Evolutionary conservation across 192 early-diverging fungal species (phyloP).

Genomic region (Diversispora epigaea): DNA sequence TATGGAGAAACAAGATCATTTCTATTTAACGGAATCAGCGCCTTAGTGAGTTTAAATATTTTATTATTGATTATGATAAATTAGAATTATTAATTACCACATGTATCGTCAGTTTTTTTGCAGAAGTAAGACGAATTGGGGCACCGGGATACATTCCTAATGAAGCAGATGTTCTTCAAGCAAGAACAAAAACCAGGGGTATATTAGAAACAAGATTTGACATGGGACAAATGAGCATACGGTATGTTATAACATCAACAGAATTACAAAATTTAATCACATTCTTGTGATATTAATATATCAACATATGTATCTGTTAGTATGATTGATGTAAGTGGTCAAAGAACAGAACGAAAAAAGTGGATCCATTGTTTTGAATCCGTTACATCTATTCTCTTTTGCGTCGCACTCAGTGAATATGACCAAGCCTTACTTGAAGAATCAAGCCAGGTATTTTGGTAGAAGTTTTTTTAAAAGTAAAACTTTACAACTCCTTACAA

Average conservation of each 20-base stretch:
- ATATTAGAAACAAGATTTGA: conserved; percentile 94
- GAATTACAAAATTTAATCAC: conserved; percentile 1
- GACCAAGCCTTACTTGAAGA: conserved; percentile 91
- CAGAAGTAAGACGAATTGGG: conserved; percentile 81
- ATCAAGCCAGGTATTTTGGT: conserved; percentile 52
- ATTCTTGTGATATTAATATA: too few relatives aligned
- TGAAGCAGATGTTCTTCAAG: conserved; percentile 91
- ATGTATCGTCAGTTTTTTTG: conserved; percentile 75
- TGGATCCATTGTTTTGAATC: conserved; percentile 88
- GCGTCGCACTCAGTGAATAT: conserved; percentile 90
- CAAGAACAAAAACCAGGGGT: conserved; percentile 95
- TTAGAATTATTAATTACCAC: background rate
- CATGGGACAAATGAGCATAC: conserved; percentile 86
- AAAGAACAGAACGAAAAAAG: conserved; percentile 79
- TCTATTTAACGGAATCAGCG: conserved; percentile 90
- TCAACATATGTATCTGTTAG: conserved; percentile 34
- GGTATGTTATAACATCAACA: conserved; percentile 54
- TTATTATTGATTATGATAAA: background rate
- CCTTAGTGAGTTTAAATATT: conserved; percentile 65
- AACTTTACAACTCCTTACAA: too few relatives aligned
- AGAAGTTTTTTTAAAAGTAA: background rate
- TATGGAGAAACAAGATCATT: conserved; percentile 74
- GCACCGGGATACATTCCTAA: conserved; percentile 81
- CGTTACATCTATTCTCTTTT: conserved; percentile 91
- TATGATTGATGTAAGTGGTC: conserved; percentile 88